A percentile compares a stretch with the other conserved stretches of the same genome.
These are phyloP conservation scores for Hygrophoropsis aurantiaca DNA, from an alignment of 768 basidiomycete genomes.

Conservation along the genomic window DNA sequence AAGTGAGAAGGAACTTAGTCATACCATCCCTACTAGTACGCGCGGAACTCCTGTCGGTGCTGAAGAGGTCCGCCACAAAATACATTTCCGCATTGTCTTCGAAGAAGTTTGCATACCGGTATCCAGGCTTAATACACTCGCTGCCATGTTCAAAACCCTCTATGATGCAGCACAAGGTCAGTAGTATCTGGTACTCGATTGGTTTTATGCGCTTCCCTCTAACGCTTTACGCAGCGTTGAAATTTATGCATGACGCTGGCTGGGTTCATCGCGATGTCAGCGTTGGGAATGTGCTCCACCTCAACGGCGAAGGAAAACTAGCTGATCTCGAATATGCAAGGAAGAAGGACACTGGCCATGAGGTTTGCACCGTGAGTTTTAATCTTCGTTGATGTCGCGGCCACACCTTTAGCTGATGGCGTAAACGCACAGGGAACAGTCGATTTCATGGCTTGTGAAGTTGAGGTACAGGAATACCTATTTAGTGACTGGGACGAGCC, in stretches of 20 bases:
- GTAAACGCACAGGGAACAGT: background rate
- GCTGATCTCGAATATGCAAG: constrained; percentile 15
- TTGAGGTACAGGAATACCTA: too few species aligned
- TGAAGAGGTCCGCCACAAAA: too few species aligned
- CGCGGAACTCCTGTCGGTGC: too few species aligned
- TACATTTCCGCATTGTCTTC: constrained; percentile 14
- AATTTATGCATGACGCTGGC: constrained; percentile 2
- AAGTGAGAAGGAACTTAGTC: too few species aligned
- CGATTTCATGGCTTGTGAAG: constrained; percentile 4
- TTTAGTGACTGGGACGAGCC: too few species aligned
- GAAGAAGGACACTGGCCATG: background rate
- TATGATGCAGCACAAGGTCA: too few species aligned
- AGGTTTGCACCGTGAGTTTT: background rate
- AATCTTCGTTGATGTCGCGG: background rate
- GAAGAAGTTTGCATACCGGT: constrained; percentile 12
- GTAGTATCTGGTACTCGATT: too few species aligned
- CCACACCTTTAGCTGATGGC: background rate
- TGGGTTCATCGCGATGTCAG: constrained; percentile 20
- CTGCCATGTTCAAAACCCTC: background rate
- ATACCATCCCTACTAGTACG: too few species aligned
- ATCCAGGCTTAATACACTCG: background rate
- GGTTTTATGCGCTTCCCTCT: background rate
- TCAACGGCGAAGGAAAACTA: constrained; percentile 1
- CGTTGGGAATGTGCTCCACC: constrained; percentile 11
- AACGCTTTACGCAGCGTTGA: constrained; percentile 3